phyloP scores from a whole-genome alignment of 2,329 filamentous ascomycete species.

The Mariannaea elegans region DNA sequence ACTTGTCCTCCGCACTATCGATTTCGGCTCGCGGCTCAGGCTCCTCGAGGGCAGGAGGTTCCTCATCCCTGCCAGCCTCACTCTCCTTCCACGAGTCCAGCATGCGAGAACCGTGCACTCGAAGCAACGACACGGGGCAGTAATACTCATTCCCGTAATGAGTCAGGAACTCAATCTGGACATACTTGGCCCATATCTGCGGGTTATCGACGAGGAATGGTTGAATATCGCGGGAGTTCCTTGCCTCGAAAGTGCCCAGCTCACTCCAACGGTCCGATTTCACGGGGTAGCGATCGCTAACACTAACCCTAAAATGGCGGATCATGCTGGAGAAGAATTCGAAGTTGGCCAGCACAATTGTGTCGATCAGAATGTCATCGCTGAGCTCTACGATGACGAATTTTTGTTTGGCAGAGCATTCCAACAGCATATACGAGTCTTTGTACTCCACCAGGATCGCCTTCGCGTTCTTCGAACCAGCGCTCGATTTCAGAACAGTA shows the following conservation, averaged over 20 bases:
- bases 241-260: conserved; percentile 86
- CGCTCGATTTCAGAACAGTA: conserved; percentile 89
- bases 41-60: conserved; percentile 50
- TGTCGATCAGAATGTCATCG: conserved; percentile 87
- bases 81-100: conserved; percentile 91
- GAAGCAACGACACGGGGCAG: conserved; percentile 88
- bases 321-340: conserved; percentile 99
- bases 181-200: conserved; percentile 93
- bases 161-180: conserved; percentile 89
- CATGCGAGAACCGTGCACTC: conserved; percentile 96
- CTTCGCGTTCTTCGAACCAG: conserved; percentile 85
- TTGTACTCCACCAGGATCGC: conserved; percentile 95
- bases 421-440: conserved; percentile 97
- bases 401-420: conserved; percentile 87
- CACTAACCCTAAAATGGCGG: conserved; percentile 87
- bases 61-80: conserved; percentile 72
- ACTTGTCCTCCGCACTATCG: conserved; percentile 14
- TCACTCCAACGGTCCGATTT: conserved; percentile 93
- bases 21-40: conserved; percentile 19
- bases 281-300: conserved; percentile 93
- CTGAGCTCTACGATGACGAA: conserved; percentile 95
- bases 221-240: conserved; percentile 93
- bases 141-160: conserved; percentile 98
- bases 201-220: conserved; percentile 94
- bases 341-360: conserved; percentile 96